phyloP scores from a whole-genome alignment of 1,284 basidiomycete genomes.

The Rhodotorula sp. region DNA sequence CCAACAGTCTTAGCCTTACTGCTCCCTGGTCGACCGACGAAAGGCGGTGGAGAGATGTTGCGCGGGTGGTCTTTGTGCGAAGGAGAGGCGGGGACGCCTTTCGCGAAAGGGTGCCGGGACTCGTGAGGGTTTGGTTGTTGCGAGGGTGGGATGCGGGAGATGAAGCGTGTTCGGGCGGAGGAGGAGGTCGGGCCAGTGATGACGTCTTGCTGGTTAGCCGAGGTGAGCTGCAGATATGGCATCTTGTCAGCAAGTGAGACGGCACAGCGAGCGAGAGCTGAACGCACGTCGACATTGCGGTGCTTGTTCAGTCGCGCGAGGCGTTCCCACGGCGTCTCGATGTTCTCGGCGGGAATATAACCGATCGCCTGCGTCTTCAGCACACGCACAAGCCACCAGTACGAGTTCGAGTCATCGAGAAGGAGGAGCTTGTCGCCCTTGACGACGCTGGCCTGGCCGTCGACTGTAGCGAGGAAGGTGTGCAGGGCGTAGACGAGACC shows the following conservation, averaged over 20 bases:
- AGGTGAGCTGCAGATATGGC: slow-evolving; percentile 42
- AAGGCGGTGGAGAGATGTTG: slow-evolving; percentile 36
- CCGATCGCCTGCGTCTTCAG: slow-evolving; percentile 98
- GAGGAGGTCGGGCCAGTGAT: slow-evolving; percentile 44
- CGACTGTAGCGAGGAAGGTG: slow-evolving; percentile 91
- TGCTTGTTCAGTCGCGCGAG: slow-evolving; percentile 95
- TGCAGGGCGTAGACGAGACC: slow-evolving; percentile 84
- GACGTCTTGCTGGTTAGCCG: slow-evolving; percentile 46
- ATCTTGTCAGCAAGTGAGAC: background rate
- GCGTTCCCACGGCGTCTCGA: slow-evolving; percentile 96
- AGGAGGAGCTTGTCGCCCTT: slow-evolving; percentile 90
- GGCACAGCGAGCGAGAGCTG: background rate
- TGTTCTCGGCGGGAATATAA: slow-evolving; percentile 98
- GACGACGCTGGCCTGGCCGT: slow-evolving; percentile 93
- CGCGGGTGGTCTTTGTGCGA: slow-evolving; percentile 43
- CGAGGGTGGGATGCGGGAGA: slow-evolving; percentile 40
- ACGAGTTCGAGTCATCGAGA: slow-evolving; percentile 94
- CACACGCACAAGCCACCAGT: slow-evolving; percentile 96
- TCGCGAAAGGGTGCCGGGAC: slow-evolving; percentile 39
- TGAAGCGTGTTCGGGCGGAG: slow-evolving; percentile 42
- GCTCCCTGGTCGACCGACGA: slow-evolving; percentile 12
- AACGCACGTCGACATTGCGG: slow-evolving; percentile 87
- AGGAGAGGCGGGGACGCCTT: slow-evolving; percentile 41
- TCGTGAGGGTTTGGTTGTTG: slow-evolving; percentile 39
- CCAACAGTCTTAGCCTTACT: slow-evolving; percentile 46